Percentiles rank a stretch among this genome's conserved stretches.
phyloP scores from a whole-genome alignment of 257 asterid species.

The Solanum verrucosum region DNA sequence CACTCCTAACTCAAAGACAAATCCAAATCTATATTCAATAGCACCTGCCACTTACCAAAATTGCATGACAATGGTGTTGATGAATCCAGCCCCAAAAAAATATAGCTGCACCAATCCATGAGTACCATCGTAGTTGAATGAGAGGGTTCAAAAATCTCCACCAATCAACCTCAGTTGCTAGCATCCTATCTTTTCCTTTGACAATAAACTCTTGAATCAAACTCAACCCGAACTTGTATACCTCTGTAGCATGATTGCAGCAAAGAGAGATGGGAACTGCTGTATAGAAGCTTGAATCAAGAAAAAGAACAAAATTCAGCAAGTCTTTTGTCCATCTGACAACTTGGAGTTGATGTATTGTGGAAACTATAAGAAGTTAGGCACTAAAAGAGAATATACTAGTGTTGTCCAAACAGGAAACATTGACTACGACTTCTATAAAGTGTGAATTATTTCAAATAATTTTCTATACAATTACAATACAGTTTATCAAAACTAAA shows the following conservation, averaged over 20 bases:
- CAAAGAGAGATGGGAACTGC: constrained; percentile 90
- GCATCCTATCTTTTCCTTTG: constrained; percentile 57
- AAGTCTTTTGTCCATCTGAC: not conserved
- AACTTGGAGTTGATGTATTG: not conserved
- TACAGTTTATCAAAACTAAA: not conserved
- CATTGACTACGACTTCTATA: not conserved
- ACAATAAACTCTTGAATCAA: constrained; percentile 44
- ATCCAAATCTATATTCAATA: not conserved
- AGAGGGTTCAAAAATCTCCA: constrained; percentile 50
- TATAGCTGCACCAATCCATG: constrained; percentile 68
- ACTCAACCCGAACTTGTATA: constrained; percentile 30
- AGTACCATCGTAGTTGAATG: constrained; percentile 56
- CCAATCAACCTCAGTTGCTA: constrained; percentile 27
- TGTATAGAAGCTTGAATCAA: constrained; percentile 55
- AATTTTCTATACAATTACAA: not conserved
- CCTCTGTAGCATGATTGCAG: constrained; percentile 45
- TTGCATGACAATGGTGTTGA: constrained; percentile 65
- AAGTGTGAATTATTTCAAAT: not conserved
- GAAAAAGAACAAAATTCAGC: constrained; percentile 13
- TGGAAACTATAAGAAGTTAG: not conserved
- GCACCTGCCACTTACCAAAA: constrained; percentile 47
- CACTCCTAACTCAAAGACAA: not conserved
- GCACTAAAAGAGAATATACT: not conserved
- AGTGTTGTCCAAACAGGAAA: not conserved
- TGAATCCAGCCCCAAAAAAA: constrained; percentile 81